Conservation (phyloP, 768 basidiomycete species). For the Russula abietina region DNA sequence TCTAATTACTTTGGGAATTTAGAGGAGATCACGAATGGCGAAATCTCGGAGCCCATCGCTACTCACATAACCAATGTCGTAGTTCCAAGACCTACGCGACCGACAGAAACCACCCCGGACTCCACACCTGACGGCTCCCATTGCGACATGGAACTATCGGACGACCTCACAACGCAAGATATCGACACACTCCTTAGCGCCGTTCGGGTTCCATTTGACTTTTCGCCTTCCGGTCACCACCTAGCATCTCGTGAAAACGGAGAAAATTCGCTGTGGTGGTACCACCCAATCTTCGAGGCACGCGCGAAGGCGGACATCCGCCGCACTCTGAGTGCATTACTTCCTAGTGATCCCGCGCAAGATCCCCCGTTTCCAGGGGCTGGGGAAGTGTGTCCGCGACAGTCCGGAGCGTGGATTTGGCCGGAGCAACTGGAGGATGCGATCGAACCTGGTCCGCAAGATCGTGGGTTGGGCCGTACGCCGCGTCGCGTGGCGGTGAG, state of each 20-base stretch:
- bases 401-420: constrained; percentile 14
- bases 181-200: constrained; percentile 10
- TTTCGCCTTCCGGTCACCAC: background rate
- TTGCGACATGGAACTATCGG: background rate
- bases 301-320: constrained; percentile 19
- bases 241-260: background rate
- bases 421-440: constrained; percentile 17
- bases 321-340: constrained; percentile 7
- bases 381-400: constrained; percentile 16
- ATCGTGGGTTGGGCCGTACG: constrained; percentile 17
- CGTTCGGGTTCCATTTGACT: constrained; percentile 4
- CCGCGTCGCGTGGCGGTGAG: constrained; percentile 15
- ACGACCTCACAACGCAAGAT: background rate
- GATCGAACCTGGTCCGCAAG: constrained; percentile 18
- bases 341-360: constrained; percentile 10
- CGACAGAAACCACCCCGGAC: background rate
- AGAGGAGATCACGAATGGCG: background rate
- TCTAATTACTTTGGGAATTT: background rate
- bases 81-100: background rate
- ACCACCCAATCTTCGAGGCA: constrained; percentile 11
- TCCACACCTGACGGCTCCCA: background rate
- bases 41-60: background rate
- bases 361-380: constrained; percentile 1
- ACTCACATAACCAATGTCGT: background rate
- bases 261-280: constrained; percentile 11